These are phyloP conservation scores for Solanum hybrid DNA, from an alignment of 305 asterid genomes.

Conservation along the genomic window DNA sequence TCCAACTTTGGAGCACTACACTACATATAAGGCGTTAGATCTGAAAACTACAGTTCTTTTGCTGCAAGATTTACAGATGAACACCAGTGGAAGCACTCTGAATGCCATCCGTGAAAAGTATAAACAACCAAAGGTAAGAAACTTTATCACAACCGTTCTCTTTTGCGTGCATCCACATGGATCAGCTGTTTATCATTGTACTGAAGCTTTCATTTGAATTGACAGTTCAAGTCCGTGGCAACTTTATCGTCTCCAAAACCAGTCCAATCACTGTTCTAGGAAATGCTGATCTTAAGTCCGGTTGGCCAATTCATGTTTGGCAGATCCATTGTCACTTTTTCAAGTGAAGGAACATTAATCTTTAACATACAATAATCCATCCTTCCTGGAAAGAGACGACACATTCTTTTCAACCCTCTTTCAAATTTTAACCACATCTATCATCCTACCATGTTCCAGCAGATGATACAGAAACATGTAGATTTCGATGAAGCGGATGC, in stretches of 20 bases:
- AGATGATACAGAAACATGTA: not conserved
- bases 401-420: slow-evolving; percentile 3
- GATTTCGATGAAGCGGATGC: not conserved
- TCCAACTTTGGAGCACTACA: slow-evolving; percentile 77
- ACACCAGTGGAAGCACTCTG: slow-evolving; percentile 37
- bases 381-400: not conserved
- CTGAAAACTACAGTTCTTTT: slow-evolving; percentile 56
- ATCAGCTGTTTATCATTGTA: slow-evolving; percentile 3
- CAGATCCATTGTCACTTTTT: not conserved
- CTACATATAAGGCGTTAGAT: slow-evolving; percentile 48
- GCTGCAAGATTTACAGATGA: slow-evolving; percentile 63
- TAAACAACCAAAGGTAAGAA: slow-evolving; percentile 67
- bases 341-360: not conserved
- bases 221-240: slow-evolving; percentile 84
- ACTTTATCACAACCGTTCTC: not conserved
- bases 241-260: slow-evolving; percentile 39
- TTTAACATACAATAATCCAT: not conserved
- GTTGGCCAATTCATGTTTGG: not conserved
- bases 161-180: not conserved
- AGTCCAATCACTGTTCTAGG: slow-evolving; percentile 46
- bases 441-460: not conserved
- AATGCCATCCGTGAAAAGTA: slow-evolving; percentile 75
- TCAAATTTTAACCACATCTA: not conserved
- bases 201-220: slow-evolving; percentile 8
- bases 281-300: slow-evolving; percentile 9